Conservation (phyloP, 2,329 filamentous ascomycete species). For the Cercospora sp. region DNA sequence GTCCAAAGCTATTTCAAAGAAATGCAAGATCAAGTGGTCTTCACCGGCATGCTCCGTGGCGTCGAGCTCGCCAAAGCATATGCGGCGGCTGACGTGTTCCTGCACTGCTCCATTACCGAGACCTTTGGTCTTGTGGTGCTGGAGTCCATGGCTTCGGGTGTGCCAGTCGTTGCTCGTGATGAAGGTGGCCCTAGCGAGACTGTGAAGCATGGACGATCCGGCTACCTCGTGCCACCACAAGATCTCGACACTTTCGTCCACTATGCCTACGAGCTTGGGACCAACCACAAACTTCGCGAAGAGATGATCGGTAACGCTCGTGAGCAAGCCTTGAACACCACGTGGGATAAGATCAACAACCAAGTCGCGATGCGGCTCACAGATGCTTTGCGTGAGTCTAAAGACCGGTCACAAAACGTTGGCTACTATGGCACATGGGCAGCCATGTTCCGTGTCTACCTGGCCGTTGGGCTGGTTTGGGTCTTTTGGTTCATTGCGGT, state of each 20-base stretch:
- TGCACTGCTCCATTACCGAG: conserved; percentile 71
- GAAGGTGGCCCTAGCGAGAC: conserved; percentile 70
- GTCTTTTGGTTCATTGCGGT: conserved; percentile 41
- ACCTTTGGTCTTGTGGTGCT: conserved; percentile 71
- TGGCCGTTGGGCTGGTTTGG: conserved; percentile 39
- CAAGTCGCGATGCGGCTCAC: conserved; percentile 66
- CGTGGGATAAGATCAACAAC: conserved; percentile 72
- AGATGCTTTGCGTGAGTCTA: conserved; percentile 41
- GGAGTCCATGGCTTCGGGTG: conserved; percentile 69
- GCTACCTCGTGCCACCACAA: conserved; percentile 61
- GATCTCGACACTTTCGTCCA: conserved; percentile 61
- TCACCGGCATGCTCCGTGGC: conserved; percentile 65
- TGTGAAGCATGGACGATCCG: conserved; percentile 59
- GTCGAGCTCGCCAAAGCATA: conserved; percentile 64
- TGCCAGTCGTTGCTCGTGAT: conserved; percentile 68
- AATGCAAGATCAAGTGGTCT: conserved; percentile 60
- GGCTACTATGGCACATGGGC: conserved; percentile 34
- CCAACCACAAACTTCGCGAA: conserved; percentile 47
- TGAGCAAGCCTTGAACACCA: conserved; percentile 61
- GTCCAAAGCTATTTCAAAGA: conserved; percentile 61
- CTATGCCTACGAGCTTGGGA: conserved; percentile 53
- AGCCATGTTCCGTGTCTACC: conserved; percentile 34
- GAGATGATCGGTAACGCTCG: conserved; percentile 54
- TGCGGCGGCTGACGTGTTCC: conserved; percentile 67
- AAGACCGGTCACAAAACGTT: not conserved